phyloP scores from a whole-genome alignment of 495 filamentous ascomycete genomes.

The Penicillium canescens region DNA sequence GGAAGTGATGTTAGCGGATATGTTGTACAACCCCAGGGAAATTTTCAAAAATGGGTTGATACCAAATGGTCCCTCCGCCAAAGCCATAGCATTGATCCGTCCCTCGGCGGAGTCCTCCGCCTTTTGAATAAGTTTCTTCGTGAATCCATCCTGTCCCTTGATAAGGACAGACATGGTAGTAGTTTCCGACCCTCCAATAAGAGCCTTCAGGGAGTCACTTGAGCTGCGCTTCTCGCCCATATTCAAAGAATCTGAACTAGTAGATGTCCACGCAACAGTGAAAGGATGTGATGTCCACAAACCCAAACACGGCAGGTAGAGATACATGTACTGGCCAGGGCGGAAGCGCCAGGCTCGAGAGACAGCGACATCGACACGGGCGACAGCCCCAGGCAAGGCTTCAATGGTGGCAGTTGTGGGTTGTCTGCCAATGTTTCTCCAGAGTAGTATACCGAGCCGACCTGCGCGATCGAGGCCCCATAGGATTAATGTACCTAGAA shows the following conservation, averaged over 20 bases:
- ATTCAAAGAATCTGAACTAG: background rate
- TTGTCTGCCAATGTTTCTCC: slow-evolving; percentile 56
- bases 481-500: slow-evolving; percentile 38
- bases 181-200: slow-evolving; percentile 30
- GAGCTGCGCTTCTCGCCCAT: slow-evolving; percentile 31
- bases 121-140: slow-evolving; percentile 48
- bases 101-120: slow-evolving; percentile 39
- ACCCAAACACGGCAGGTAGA: slow-evolving; percentile 52
- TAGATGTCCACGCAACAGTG: slow-evolving; percentile 53
- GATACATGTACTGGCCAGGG: slow-evolving; percentile 57
- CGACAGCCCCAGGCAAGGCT: slow-evolving; percentile 50
- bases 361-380: slow-evolving; percentile 50
- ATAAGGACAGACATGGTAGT: slow-evolving; percentile 54
- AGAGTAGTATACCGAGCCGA: slow-evolving; percentile 53
- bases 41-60: slow-evolving; percentile 1
- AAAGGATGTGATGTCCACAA: slow-evolving; percentile 60
- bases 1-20: background rate
- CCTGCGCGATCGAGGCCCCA: slow-evolving; percentile 51
- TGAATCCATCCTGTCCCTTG: slow-evolving; percentile 56
- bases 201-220: slow-evolving; percentile 33
- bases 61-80: slow-evolving; percentile 60
- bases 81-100: slow-evolving; percentile 44
- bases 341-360: slow-evolving; percentile 49
- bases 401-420: slow-evolving; percentile 51
- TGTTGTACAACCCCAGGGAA: too few species aligned